Evolutionary conservation across 1,284 basidiomycete genomes (phyloP).

Genomic region (Cystobasidium sp.): DNA sequence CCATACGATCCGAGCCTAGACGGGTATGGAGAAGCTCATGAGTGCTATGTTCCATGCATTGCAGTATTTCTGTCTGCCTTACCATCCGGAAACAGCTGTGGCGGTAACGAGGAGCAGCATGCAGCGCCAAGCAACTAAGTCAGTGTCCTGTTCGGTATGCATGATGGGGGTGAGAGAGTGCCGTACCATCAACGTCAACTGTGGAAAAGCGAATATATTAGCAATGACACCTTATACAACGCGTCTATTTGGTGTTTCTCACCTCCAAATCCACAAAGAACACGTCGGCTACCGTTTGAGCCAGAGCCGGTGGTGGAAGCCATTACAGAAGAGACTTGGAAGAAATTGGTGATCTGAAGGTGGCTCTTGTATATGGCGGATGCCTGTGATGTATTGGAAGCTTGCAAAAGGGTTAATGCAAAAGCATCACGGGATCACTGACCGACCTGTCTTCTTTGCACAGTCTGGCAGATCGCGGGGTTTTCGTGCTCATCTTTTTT

Average conservation of each 20-base stretch:
- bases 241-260: background rate
- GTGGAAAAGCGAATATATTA: background rate
- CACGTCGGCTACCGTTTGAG: background rate
- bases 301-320: background rate
- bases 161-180: background rate
- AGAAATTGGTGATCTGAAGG: background rate
- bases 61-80: background rate
- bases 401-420: no score
- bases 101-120: background rate
- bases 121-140: background rate
- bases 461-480: no score
- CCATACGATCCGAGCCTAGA: conserved; percentile 71
- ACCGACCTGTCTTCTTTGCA: no score
- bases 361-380: no score
- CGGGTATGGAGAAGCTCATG: background rate
- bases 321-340: background rate
- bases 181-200: conserved; percentile 5
- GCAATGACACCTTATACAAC: background rate
- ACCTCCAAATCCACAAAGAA: conserved; percentile 17
- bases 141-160: background rate
- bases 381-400: no score
- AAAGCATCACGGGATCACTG: no score
- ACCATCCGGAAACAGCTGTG: conserved; percentile 9
- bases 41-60: no score
- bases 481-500: no score